Conservation (phyloP, 2,329 filamentous ascomycete genomes). For the Coniosporium tulheliwenetii region DNA sequence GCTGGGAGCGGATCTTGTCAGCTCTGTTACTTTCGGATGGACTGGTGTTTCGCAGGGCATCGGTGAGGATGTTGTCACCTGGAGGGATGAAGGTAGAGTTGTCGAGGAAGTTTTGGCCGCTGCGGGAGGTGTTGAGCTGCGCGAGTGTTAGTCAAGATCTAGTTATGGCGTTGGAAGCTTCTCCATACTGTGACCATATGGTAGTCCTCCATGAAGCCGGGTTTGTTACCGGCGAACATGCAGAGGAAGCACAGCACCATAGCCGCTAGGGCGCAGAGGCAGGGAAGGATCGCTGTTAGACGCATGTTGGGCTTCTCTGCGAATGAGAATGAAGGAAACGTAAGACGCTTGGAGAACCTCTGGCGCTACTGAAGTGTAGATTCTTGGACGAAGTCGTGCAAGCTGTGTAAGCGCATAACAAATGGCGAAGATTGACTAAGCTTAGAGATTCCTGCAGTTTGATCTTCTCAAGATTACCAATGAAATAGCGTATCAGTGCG, state of each 20-base stretch:
- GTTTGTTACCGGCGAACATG: slow-evolving; percentile 44
- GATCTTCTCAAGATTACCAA: too few relatives aligned
- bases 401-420: not conserved
- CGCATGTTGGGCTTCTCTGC: slow-evolving; percentile 22
- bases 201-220: slow-evolving; percentile 39
- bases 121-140: slow-evolving; percentile 40
- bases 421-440: too few relatives aligned
- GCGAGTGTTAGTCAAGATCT: not conserved
- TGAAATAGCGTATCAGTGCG: too few relatives aligned
- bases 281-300: slow-evolving; percentile 31
- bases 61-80: slow-evolving; percentile 13
- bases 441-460: too few relatives aligned
- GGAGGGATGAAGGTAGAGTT: slow-evolving; percentile 9
- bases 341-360: too few relatives aligned
- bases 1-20: too few relatives aligned
- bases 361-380: too few relatives aligned
- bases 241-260: slow-evolving; percentile 44
- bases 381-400: too few relatives aligned
- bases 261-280: slow-evolving; percentile 34
- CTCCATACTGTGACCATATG: slow-evolving; percentile 36
- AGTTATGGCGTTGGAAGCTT: not conserved
- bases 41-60: slow-evolving; percentile 10
- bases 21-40: too few relatives aligned
- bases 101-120: slow-evolving; percentile 24
- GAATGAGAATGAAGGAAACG: not conserved